Percentiles rank a stretch among this genome's conserved stretches.
These are phyloP conservation scores for Litsea cubeba DNA, from an alignment of 164 flowering plant genomes.

Conservation along the genomic window DNA sequence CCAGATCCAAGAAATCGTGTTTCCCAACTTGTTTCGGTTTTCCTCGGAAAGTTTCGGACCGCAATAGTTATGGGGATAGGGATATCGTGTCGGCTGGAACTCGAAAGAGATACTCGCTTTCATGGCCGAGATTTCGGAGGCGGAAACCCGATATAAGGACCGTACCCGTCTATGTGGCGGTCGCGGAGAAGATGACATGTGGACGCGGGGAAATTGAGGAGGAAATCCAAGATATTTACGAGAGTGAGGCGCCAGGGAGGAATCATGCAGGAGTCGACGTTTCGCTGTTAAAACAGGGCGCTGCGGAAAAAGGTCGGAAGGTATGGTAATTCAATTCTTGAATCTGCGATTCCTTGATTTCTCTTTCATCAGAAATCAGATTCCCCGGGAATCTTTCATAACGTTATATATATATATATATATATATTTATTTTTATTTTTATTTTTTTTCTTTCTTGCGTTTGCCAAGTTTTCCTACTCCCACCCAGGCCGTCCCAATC, in stretches of 20 bases:
- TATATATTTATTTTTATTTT: no score
- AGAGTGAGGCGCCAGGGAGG: neutral
- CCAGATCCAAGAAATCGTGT: slow-evolving; percentile 3
- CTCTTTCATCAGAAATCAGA: neutral
- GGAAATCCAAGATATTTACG: neutral
- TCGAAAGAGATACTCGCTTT: slow-evolving; percentile 8
- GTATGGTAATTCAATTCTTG: neutral
- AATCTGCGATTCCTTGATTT: no score
- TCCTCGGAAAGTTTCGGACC: slow-evolving; percentile 2
- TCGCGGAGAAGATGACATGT: neutral
- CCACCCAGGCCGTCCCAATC: neutral
- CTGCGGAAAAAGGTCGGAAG: neutral
- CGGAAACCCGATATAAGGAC: slow-evolving; percentile 22
- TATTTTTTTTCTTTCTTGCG: no score
- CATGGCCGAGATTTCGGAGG: slow-evolving; percentile 12
- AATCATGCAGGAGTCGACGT: neutral
- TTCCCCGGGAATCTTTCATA: neutral
- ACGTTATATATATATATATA: no score
- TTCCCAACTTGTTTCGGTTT: slow-evolving; percentile 24
- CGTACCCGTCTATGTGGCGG: slow-evolving; percentile 21
- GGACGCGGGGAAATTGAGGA: neutral
- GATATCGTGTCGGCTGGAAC: neutral
- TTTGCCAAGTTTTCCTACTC: no score
- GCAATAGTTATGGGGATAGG: neutral
- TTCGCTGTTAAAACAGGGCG: neutral